Base-by-base conservation (phyloP, 495 filamentous ascomycete species). In the Usnea hakonensis region DNA sequence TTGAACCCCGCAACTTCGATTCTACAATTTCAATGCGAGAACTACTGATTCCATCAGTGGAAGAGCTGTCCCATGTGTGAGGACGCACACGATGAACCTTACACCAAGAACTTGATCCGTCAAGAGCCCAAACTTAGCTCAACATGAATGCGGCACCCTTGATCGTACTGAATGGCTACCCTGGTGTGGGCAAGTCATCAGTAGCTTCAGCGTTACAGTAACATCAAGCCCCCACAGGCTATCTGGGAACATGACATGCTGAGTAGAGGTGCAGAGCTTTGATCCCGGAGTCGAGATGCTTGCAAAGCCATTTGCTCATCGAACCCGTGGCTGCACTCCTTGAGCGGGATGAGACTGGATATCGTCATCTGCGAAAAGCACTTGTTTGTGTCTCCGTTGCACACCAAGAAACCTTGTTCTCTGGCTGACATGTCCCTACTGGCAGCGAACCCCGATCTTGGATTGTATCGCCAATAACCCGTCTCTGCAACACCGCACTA, bases 151-250 rank as follows among this genome's bases (percentile, higher is more conserved):
- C 50, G 50, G 50, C 50, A 54, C 50, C 50, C 17, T 54, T 54
- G 50, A 54, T 54, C 50, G 21, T 54, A 54, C 50, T 54, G 50
- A 54, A 54, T 54, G 50, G 21, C 50, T 54, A 54, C 26, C 50
- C 50, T 54, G 50, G 21, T 54, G 50, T 54, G 50, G 50, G 50
- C 17, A 54, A 54, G 50, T 54, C 50, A 54, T 54, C 50, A 54
- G 50, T 54, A 54, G 50, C 50, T 54, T 54, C 50, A 21, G 50
- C 50, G 26, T 54, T 54, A 54, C 50, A 54, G 50, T 54, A 54
- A 54, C 50, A 54, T 19, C 14, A 54, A 54, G 50, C 50, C 26
- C 50, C 14, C 50, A 54, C 50, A 13, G 50, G 50, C 14, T 21
- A 54, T 54, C 50, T 13, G 50, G 26, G 50, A 13, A 21, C 50